Evolutionary conservation across 352 stramenopile genomes (phyloP), one percentile per base, ranked within the genome.

Genomic region (Saprolegnia parasitica): DNA sequence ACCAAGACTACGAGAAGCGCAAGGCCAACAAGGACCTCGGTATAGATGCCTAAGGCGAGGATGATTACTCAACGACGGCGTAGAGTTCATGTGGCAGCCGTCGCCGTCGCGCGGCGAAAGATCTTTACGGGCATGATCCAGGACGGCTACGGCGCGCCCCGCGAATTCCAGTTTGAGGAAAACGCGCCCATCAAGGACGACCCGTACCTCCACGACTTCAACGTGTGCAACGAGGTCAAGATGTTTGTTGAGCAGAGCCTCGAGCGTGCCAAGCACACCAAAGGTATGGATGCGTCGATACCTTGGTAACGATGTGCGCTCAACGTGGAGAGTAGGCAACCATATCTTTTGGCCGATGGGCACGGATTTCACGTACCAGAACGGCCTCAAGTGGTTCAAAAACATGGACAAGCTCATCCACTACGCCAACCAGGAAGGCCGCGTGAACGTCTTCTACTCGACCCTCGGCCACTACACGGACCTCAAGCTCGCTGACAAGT

Each of bases 351-450:
- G 95, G 23, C 84, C 95, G 5, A 97, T 98, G 91, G 96, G 95
- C 35, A 90, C 82, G 54, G 96, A 99, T 74, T 99, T 99, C 74
- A 78, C 95, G 55, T 98, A 91, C 71, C 79, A 96, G 67, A 96
- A 98, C 65, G 87, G 90, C 5, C 74, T 76, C 20, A 81, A 77
- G 10, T 98, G 88, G 83, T 98, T 88, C 80, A 90, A 96, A 63
- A 99, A 98, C 76, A 83, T 99, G 68, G 97, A 99, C 81, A 94
- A 97, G 56, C 75, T 99, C 10, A 96, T 99, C 60, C 86, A 98
- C 71, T 97, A 97, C 66, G 87, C 98, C 10, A 98, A 98, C 74
- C 78, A 90, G 39, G 90, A 98, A 56, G 79, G 77, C 11, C 78
- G 80, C 0, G 81, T 99, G 23, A 96, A 98, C 66, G 86, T 98